phyloP scores from a whole-genome alignment of 208 protist species.

The Angomonas deanei region DNA sequence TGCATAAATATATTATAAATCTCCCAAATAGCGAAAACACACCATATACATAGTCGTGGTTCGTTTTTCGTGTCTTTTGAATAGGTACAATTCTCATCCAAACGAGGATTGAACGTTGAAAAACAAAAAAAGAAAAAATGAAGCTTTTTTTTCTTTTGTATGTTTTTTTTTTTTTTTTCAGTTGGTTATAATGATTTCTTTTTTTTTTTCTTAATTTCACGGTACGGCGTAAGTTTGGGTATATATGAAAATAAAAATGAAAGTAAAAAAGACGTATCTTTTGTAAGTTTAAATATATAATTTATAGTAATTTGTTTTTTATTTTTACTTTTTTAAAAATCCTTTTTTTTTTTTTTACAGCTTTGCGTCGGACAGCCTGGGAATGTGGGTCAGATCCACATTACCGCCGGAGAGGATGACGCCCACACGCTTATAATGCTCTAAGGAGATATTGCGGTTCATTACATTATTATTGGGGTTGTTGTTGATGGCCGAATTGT shows the following conservation, averaged over 20 bases:
- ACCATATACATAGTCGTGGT: no score
- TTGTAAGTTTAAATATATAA: neutral
- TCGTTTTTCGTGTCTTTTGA: no score
- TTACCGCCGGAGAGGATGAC: slow-evolving; percentile 62
- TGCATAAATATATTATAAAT: no score
- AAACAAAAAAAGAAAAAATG: slow-evolving; percentile 5
- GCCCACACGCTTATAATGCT: slow-evolving; percentile 36
- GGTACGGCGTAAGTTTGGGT: no score
- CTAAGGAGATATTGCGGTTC: slow-evolving; percentile 27
- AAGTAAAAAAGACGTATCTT: neutral
- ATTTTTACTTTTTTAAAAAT: neutral
- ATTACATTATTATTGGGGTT: slow-evolving; percentile 55
- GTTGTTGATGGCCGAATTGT: slow-evolving; percentile 36
- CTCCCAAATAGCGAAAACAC: no score
- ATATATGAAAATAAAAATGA: neutral
- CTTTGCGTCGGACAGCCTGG: slow-evolving; percentile 23
- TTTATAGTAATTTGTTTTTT: slow-evolving; percentile 1
- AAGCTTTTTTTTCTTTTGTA: no score
- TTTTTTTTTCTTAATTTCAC: no score
- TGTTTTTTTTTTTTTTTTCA: no score
- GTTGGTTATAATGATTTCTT: no score
- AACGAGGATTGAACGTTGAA: neutral
- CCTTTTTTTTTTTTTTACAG: slow-evolving; percentile 20
- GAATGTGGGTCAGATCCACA: slow-evolving; percentile 41
- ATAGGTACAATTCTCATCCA: neutral